These are phyloP conservation scores for Colletotrichum musae DNA, from an alignment of 2,329 filamentous ascomycete species.

Conservation along the genomic window DNA sequence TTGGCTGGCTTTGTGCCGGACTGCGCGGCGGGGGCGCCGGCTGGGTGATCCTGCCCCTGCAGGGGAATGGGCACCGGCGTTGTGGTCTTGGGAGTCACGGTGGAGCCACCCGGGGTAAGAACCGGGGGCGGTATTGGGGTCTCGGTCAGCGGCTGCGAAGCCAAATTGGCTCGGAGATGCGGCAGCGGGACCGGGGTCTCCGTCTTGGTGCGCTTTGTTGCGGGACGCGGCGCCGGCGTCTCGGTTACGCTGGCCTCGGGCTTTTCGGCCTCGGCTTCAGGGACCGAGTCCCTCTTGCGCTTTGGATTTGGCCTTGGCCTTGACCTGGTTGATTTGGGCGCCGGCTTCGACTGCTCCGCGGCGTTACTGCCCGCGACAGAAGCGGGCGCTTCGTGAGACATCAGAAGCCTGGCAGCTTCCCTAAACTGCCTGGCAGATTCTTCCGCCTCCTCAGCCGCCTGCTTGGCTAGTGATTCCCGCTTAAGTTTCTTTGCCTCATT, in stretches of 20 bases:
- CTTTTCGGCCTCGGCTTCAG: constrained; percentile 48
- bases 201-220: constrained; percentile 67
- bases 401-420: constrained; percentile 62
- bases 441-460: constrained; percentile 74
- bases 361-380: constrained; percentile 43
- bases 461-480: constrained; percentile 73
- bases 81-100: constrained; percentile 46
- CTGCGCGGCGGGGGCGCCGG: constrained; percentile 6
- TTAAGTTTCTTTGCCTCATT: constrained; percentile 85
- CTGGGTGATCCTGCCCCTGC: constrained; percentile 38
- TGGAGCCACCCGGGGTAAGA: constrained; percentile 47
- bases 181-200: constrained; percentile 70
- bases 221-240: constrained; percentile 51
- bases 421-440: constrained; percentile 69
- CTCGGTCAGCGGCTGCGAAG: constrained; percentile 35
- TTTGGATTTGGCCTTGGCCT: constrained; percentile 53
- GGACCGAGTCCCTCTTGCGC: constrained; percentile 60
- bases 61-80: constrained; percentile 51
- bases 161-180: constrained; percentile 52
- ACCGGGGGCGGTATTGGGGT: constrained; percentile 47
- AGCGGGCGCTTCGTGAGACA: constrained; percentile 51
- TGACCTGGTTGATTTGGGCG: constrained; percentile 48
- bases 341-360: constrained; percentile 49
- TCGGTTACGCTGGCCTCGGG: constrained; percentile 46
- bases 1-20: constrained; percentile 22